A percentile compares a stretch with the other conserved stretches of the same genome.
Evolutionary conservation across 1,284 basidiomycete genomes (phyloP).

Genomic region (Marasmius fiardii): DNA sequence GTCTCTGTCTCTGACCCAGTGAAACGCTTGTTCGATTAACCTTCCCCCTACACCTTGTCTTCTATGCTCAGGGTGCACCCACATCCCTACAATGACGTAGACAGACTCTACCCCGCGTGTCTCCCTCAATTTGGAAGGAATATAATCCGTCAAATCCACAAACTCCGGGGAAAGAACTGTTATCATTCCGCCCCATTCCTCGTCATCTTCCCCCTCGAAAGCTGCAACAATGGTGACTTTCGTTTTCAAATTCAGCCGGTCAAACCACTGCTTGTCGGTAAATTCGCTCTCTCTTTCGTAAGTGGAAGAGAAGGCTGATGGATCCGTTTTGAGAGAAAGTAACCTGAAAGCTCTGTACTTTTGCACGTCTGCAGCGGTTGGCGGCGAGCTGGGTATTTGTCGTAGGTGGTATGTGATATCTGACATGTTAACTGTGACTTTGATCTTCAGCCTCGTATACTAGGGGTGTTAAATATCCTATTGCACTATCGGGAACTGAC

Average conservation of each 20-base stretch:
- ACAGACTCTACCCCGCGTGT: slow-evolving; percentile 16
- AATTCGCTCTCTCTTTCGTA: slow-evolving; percentile 29
- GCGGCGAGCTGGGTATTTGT: slow-evolving; percentile 8
- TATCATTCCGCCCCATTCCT: slow-evolving; percentile 29
- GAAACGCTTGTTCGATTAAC: slow-evolving; percentile 16
- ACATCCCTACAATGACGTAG: slow-evolving; percentile 30
- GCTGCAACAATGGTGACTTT: slow-evolving; percentile 26
- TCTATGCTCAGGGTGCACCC: slow-evolving; percentile 32
- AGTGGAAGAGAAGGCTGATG: slow-evolving; percentile 30
- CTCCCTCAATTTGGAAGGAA: slow-evolving; percentile 15
- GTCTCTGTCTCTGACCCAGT: neutral
- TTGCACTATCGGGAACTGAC: too few species aligned
- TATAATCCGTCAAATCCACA: slow-evolving; percentile 10
- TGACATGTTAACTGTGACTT: too few species aligned
- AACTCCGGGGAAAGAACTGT: slow-evolving; percentile 25
- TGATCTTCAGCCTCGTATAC: too few species aligned
- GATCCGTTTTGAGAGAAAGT: slow-evolving; percentile 29
- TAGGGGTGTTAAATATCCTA: too few species aligned
- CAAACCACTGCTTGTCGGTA: slow-evolving; percentile 28
- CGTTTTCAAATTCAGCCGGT: slow-evolving; percentile 21
- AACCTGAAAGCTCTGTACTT: slow-evolving; percentile 30
- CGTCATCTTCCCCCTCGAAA: slow-evolving; percentile 1
- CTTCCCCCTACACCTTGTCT: slow-evolving; percentile 26
- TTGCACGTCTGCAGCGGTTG: slow-evolving; percentile 20
- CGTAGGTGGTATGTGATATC: neutral